phyloP scores from a whole-genome alignment of 78 protist genomes.

The Dictyostelium firmibasis region DNA sequence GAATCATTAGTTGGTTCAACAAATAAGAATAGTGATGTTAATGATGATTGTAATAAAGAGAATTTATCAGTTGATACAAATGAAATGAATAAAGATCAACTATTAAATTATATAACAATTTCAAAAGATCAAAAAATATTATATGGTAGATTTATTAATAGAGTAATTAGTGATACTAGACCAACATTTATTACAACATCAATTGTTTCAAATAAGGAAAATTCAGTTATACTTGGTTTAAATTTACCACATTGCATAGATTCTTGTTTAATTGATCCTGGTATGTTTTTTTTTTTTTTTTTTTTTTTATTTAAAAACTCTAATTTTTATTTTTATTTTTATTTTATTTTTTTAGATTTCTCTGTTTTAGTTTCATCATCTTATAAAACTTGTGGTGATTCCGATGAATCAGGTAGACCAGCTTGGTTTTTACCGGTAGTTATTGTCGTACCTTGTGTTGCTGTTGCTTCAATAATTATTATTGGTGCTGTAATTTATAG shows the following conservation, averaged over 20 bases:
- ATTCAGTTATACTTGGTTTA: conserved; percentile 8
- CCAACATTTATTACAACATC: not conserved
- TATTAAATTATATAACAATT: conserved; percentile 5
- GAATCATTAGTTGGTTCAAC: not conserved
- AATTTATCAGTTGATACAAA: not conserved
- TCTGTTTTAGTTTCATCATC: not conserved
- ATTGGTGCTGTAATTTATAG: not conserved
- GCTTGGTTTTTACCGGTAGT: not conserved
- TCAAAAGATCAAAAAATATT: not conserved
- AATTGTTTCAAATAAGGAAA: not conserved
- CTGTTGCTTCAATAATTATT: not conserved
- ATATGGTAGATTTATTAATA: conserved; percentile 15
- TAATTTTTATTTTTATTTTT: not conserved
- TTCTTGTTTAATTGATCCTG: conserved; percentile 13
- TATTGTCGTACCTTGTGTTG: not conserved
- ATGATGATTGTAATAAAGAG: not conserved
- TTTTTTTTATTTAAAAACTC: not conserved
- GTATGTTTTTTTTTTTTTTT: not conserved
- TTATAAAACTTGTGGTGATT: not conserved
- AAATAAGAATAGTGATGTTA: no score
- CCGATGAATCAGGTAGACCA: not conserved
- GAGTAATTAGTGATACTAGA: not conserved
- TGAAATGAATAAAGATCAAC: not conserved
- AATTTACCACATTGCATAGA: not conserved
- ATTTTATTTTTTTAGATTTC: not conserved